Evolutionary conservation across 2,329 filamentous ascomycete genomes (phyloP), one percentile per base, ranked within the genome.

Genomic region (Monilinia aucupariae): DNA sequence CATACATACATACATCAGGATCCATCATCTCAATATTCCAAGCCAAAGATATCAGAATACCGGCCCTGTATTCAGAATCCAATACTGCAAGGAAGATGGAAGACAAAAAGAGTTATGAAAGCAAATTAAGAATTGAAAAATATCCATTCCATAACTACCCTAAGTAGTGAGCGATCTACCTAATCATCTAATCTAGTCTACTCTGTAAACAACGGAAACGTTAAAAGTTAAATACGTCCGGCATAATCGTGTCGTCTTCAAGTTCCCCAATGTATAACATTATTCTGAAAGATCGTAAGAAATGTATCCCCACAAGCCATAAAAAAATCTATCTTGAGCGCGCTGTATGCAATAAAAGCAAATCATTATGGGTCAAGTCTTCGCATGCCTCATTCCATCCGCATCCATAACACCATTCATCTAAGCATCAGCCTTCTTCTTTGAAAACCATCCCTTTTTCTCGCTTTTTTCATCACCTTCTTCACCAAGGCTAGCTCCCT

Each of bases 401-500:
- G 27, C 27, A 56, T 34, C 13, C 45, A 43, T 32, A 32, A 32
- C 48, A 45, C 12, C 41, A 32, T 30, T 15, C 27, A 47, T 47
- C 27, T 56, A 56, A 56, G 41, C 54, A 56, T 56, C 54, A 2
- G 41, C 13, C 13, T 47, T 56, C 27, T 62, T 62, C 59, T 56
- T 56, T 20, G 22, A 41, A 22, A 62, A 62, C 59, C 59, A 62
- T 9, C 41, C 30, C 17, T 50, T 62, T 25, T 62, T 62, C 52
- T 27, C 25, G 4, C 3, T 6, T 7, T 34, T 22, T 15, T 9
- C 43, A 25, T 50, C 32, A 22, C 20, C 55, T n/a, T 65, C 64
- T 43, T 65, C 62, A n/a, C 59, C 61, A 30, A 51, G 22, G 71
- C 62, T 64, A 55, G 70, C 72, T 30, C 71, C 73, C 73, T 79